Evolutionary conservation across 2,329 filamentous ascomycete genomes (phyloP).

Genomic region (Neofusicoccum umdonicola): DNA sequence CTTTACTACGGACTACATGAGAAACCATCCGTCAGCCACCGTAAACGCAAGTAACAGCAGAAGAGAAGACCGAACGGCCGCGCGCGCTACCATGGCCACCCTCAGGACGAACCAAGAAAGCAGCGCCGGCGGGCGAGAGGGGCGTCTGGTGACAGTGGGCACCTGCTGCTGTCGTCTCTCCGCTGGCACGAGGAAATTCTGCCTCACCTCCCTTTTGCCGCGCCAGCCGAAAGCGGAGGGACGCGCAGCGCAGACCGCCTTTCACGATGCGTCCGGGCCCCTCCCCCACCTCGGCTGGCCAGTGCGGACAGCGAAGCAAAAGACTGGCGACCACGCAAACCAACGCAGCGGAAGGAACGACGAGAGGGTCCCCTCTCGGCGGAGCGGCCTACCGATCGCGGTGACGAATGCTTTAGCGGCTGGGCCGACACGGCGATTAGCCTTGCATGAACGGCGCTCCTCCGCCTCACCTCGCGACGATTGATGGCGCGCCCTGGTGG

Average conservation of each 20-base stretch:
- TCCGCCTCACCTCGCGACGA: no score
- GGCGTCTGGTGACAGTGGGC: not conserved
- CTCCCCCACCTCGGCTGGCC: not conserved
- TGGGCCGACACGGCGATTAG: not conserved
- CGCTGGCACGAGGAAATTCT: not conserved
- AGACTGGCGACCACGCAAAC: not conserved
- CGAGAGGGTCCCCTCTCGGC: not conserved
- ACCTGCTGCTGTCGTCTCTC: not conserved
- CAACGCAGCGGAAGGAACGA: not conserved
- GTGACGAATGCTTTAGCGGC: not conserved
- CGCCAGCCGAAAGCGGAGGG: conserved; percentile 1
- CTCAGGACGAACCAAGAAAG: not conserved
- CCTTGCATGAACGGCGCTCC: no score
- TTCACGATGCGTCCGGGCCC: not conserved
- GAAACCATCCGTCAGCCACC: not conserved
- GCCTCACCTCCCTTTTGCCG: conserved; percentile 5
- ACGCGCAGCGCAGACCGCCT: not conserved
- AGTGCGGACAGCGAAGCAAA: not conserved
- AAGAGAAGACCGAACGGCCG: not conserved
- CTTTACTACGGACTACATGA: not conserved
- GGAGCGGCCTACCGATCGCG: no score
- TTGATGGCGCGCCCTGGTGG: no score
- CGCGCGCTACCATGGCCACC: no score
- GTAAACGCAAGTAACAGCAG: not conserved
- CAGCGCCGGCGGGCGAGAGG: no score